Conservation (phyloP, 2,329 filamentous ascomycete species). For the Diaporthe vaccinii region DNA sequence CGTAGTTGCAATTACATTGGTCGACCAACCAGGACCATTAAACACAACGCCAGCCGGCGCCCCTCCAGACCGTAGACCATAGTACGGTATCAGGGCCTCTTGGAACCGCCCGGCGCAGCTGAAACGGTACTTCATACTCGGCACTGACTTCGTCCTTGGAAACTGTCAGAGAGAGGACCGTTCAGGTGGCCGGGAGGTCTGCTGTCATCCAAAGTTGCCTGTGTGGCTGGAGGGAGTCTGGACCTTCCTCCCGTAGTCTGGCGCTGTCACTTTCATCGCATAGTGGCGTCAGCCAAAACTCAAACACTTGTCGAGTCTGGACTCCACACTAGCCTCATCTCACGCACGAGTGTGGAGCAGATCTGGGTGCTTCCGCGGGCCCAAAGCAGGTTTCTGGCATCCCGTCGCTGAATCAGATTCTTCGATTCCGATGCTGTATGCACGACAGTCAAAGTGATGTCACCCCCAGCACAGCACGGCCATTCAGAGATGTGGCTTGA, state of each 20-base stretch:
- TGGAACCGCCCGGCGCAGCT: not conserved
- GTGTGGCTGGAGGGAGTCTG: constrained; percentile 28
- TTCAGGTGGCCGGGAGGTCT: constrained; percentile 22
- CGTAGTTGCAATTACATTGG: constrained; percentile 4
- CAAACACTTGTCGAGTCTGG: not conserved
- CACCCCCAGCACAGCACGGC: constrained; percentile 21
- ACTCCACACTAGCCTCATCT: constrained; percentile 33
- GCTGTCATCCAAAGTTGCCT: constrained; percentile 12
- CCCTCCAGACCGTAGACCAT: not conserved
- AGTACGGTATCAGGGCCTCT: not conserved
- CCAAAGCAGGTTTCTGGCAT: constrained; percentile 37
- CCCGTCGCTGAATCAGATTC: constrained; percentile 26
- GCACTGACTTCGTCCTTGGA: not conserved
- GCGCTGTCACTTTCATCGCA: constrained; percentile 2
- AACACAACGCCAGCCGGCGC: not conserved
- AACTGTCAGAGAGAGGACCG: not conserved
- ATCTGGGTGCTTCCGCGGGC: constrained; percentile 21
- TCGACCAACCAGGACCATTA: constrained; percentile 2
- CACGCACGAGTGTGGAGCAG: constrained; percentile 19
- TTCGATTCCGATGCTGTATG: constrained; percentile 8
- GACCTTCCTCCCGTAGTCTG: not conserved
- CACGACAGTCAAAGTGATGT: constrained; percentile 33
- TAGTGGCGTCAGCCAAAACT: constrained; percentile 35
- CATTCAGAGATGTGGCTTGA: constrained; percentile 34
- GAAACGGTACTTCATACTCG: constrained; percentile 17